These are phyloP conservation scores for Penstemon newberryi DNA, from an alignment of 257 asterid species.

Conservation along the genomic window DNA sequence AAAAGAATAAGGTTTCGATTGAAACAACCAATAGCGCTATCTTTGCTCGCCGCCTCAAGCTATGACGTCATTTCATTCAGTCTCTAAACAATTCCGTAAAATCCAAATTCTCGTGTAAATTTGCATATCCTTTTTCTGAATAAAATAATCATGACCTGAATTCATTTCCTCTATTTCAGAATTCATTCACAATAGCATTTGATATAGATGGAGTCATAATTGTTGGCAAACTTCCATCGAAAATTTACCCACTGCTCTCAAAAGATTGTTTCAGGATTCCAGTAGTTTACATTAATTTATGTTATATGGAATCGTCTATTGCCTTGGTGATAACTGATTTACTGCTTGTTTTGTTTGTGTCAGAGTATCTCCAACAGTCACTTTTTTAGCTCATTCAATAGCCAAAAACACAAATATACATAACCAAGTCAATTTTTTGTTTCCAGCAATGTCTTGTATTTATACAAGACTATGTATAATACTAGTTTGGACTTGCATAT, in stretches of 20 bases:
- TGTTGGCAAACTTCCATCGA: conserved; percentile 56
- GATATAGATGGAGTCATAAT: conserved; percentile 66
- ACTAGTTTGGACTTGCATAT: no score
- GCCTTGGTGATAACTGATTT: not conserved
- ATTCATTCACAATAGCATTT: conserved; percentile 60
- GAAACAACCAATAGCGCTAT: conserved; percentile 29
- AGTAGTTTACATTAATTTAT: conserved; percentile 33
- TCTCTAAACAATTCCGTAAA: conserved; percentile 26
- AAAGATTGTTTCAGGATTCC: conserved; percentile 47
- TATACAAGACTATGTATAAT: no score
- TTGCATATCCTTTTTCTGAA: not conserved
- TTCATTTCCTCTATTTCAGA: conserved; percentile 23
- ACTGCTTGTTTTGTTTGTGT: conserved; percentile 22
- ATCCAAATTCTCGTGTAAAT: not conserved
- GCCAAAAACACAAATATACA: no score
- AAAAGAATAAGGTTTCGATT: conserved; percentile 43
- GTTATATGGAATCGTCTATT: not conserved
- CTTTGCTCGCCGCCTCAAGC: conserved; percentile 33
- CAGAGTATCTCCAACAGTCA: no score
- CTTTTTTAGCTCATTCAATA: no score
- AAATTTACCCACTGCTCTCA: conserved; percentile 49
- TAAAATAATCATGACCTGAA: not conserved
- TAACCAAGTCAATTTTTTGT: no score
- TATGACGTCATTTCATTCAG: conserved; percentile 27
- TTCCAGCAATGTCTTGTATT: no score